Percentiles rank a stretch among this genome's conserved stretches.
These are phyloP conservation scores for Marchantia polymorpha DNA, from an alignment of 225 moss, liverwort and hornwort species.

Conservation along the genomic window DNA sequence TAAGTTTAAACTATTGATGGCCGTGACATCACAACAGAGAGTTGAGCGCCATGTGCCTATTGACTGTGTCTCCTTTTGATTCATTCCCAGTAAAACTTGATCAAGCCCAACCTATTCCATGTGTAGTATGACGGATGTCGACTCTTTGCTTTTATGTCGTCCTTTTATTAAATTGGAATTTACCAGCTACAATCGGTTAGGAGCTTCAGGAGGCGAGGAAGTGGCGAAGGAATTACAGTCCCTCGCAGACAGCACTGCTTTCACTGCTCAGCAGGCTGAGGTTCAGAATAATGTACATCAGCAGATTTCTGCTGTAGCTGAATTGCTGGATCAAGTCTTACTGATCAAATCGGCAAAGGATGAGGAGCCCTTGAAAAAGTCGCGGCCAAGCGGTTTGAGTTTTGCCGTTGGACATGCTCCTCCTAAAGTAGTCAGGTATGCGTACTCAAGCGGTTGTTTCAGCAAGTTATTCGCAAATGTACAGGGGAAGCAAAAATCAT, in stretches of 20 bases:
- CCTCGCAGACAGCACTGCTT: slow-evolving; percentile 33
- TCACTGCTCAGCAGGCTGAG: slow-evolving; percentile 46
- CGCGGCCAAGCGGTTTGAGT: slow-evolving; percentile 75
- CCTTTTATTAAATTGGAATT: slow-evolving; percentile 30
- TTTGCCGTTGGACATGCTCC: slow-evolving; percentile 73
- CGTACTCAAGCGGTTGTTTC: not conserved
- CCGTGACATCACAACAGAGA: too few relatives aligned
- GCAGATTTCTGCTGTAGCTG: slow-evolving; percentile 56
- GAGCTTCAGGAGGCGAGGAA: slow-evolving; percentile 44
- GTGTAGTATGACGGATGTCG: not conserved
- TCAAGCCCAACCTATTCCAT: not conserved
- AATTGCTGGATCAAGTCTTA: slow-evolving; percentile 56
- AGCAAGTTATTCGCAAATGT: too few relatives aligned
- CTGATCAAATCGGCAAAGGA: slow-evolving; percentile 40
- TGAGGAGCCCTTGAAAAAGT: slow-evolving; percentile 34
- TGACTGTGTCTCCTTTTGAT: too few relatives aligned
- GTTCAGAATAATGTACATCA: slow-evolving; percentile 72
- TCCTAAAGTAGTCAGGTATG: slow-evolving; percentile 37
- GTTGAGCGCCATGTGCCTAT: not conserved
- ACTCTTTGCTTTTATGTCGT: not conserved
- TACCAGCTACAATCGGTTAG: slow-evolving; percentile 73
- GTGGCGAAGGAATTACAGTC: slow-evolving; percentile 44
- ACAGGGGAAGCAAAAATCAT: not conserved
- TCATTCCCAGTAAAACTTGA: too few relatives aligned
- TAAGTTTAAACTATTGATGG: too few relatives aligned